Conservation (phyloP, 2,329 filamentous ascomycete species). For the Calycina herbarum region DNA sequence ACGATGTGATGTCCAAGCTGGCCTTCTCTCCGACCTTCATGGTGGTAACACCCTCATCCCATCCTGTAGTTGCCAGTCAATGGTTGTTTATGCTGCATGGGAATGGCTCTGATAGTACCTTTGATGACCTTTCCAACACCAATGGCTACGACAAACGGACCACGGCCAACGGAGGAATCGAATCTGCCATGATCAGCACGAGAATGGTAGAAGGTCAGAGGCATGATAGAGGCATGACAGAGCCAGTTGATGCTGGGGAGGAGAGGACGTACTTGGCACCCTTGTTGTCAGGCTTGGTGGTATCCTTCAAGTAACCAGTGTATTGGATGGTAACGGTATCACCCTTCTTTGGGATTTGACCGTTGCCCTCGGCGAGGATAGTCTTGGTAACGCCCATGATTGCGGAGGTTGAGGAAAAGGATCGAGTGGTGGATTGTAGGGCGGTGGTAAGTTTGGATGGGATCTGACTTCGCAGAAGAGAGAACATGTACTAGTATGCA, state of each 20-base stretch:
- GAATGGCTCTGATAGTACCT: conserved; percentile 53
- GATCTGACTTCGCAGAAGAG: conserved; percentile 13
- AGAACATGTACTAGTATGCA: conserved; percentile 20
- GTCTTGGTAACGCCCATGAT: conserved; percentile 75
- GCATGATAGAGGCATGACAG: neutral
- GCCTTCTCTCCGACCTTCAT: conserved; percentile 94
- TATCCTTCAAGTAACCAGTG: conserved; percentile 81
- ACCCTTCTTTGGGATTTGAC: conserved; percentile 60
- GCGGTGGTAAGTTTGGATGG: conserved; percentile 8
- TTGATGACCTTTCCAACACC: conserved; percentile 83
- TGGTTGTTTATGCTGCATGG: conserved; percentile 12
- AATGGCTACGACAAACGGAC: conserved; percentile 74
- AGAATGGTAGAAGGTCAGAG: neutral
- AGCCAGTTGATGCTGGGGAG: no score
- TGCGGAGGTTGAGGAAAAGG: conserved; percentile 34
- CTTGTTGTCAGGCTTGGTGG: conserved; percentile 58
- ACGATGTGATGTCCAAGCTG: conserved; percentile 78
- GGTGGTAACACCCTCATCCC: conserved; percentile 79
- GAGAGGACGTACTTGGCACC: conserved; percentile 64
- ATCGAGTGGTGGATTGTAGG: conserved; percentile 18
- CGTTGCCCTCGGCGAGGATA: conserved; percentile 60
- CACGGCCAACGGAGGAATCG: conserved; percentile 78
- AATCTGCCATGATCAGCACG: conserved; percentile 60
- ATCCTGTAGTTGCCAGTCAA: conserved; percentile 52
- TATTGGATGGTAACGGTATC: conserved; percentile 87